Percentiles rank a stretch among this genome's conserved stretches.
phyloP scores from a whole-genome alignment of 192 early-diverging fungal genomes.

The Backusella circina region DNA sequence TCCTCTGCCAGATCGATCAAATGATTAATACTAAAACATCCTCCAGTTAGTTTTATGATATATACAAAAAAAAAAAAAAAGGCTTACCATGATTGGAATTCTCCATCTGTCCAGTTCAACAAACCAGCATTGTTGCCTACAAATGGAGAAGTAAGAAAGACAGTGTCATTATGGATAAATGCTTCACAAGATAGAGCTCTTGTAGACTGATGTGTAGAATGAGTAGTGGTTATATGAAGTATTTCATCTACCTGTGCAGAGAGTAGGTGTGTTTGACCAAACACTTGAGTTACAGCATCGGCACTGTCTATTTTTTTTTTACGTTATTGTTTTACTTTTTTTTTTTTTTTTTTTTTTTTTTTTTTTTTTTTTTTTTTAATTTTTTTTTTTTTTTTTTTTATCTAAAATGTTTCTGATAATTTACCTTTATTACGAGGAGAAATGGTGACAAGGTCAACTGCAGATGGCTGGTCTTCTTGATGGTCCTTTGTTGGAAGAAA shows the following conservation, averaged over 20 bases:
- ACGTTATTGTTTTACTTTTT: background rate
- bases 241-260: conserved; percentile 8
- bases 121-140: conserved; percentile 13
- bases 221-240: conserved; percentile 7
- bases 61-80: background rate
- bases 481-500: background rate
- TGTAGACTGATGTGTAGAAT: background rate
- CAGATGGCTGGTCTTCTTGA: background rate
- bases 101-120: conserved; percentile 23
- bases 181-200: conserved; percentile 24
- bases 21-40: conserved; percentile 23
- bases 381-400: background rate
- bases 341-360: background rate
- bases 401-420: background rate
- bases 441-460: conserved; percentile 3
- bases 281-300: conserved; percentile 18
- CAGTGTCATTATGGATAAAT: conserved; percentile 31
- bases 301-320: background rate
- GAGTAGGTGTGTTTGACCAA: conserved; percentile 11
- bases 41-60: background rate
- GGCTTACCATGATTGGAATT: conserved; percentile 29
- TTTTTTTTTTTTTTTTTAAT: background rate
- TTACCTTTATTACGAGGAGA: conserved; percentile 2
- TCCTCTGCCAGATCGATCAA: conserved; percentile 37
- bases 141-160: conserved; percentile 27